These are phyloP conservation scores for Oleoguttula mirabilis DNA, from an alignment of 495 filamentous ascomycete genomes.

Conservation along the genomic window DNA sequence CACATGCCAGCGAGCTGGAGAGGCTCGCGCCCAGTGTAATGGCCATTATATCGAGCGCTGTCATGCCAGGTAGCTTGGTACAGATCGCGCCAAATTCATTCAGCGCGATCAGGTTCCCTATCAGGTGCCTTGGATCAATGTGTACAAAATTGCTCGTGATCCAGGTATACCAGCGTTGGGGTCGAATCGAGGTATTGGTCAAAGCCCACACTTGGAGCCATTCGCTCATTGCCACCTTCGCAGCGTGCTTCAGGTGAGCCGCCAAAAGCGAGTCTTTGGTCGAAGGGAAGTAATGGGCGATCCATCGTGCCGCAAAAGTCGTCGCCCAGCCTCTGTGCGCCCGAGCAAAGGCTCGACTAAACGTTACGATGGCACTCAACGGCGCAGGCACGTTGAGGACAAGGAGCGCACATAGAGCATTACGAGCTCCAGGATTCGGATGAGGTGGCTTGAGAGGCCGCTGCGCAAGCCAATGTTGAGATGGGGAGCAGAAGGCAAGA, in stretches of 20 bases:
- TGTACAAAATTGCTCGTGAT: not conserved
- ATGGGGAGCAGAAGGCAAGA: too few species aligned
- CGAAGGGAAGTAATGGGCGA: not conserved
- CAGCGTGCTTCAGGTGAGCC: not conserved
- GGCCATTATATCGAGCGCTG: not conserved
- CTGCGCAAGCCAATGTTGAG: not conserved
- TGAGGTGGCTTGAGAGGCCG: not conserved
- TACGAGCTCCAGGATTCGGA: not conserved
- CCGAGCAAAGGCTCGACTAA: not conserved
- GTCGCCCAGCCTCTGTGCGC: not conserved
- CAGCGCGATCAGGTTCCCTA: not conserved
- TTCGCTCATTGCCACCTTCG: not conserved
- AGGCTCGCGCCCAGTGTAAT: not conserved
- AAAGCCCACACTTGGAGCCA: not conserved
- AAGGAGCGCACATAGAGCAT: not conserved
- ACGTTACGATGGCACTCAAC: too few species aligned
- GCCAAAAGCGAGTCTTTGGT: not conserved
- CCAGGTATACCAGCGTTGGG: not conserved
- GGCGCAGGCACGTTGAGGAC: too few species aligned
- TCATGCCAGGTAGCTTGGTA: not conserved
- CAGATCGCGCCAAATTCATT: not conserved
- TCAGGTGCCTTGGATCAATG: not conserved
- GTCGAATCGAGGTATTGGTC: not conserved
- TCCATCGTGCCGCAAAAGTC: not conserved
- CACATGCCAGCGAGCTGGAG: not conserved